phyloP scores from a whole-genome alignment of 2,329 filamentous ascomycete species.

The Nemania diffusa region DNA sequence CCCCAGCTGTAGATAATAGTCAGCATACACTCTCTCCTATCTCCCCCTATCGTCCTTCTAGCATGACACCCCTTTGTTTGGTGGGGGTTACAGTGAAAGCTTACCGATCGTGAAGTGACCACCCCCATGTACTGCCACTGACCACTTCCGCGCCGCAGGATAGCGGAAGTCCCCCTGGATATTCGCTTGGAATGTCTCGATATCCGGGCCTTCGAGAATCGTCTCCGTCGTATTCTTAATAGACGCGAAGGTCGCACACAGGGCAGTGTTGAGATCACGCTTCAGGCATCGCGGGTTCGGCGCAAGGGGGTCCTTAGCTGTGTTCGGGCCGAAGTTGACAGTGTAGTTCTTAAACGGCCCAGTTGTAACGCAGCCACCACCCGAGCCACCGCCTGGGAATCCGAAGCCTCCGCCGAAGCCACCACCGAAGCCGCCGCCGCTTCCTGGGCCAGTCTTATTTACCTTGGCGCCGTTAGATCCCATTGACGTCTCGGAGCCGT shows the following conservation, averaged over 20 bases:
- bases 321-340: constrained; percentile 54
- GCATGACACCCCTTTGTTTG: no score
- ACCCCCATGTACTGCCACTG: constrained; percentile 49
- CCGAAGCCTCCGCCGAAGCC: not conserved
- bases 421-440: constrained; percentile 9
- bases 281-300: constrained; percentile 58
- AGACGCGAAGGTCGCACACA: constrained; percentile 46
- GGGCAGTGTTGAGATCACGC: constrained; percentile 53
- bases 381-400: constrained; percentile 57
- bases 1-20: constrained; percentile 50
- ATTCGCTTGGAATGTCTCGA: constrained; percentile 54
- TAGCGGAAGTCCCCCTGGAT: constrained; percentile 53
- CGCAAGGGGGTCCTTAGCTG: constrained; percentile 45
- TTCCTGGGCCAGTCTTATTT: constrained; percentile 37
- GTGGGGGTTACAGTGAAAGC: not conserved
- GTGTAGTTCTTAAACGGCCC: constrained; percentile 59
- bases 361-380: constrained; percentile 63
- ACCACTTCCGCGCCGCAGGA: constrained; percentile 43
- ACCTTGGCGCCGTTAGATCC: constrained; percentile 56
- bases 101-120: constrained; percentile 51
- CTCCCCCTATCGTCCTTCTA: not conserved
- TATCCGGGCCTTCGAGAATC: constrained; percentile 51
- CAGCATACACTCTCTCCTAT: not conserved
- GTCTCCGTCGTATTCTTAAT: constrained; percentile 51
- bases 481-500: constrained; percentile 57